Evolutionary conservation across 495 filamentous ascomycete genomes (phyloP).

Genomic region (Penicillium longicatenatum): DNA sequence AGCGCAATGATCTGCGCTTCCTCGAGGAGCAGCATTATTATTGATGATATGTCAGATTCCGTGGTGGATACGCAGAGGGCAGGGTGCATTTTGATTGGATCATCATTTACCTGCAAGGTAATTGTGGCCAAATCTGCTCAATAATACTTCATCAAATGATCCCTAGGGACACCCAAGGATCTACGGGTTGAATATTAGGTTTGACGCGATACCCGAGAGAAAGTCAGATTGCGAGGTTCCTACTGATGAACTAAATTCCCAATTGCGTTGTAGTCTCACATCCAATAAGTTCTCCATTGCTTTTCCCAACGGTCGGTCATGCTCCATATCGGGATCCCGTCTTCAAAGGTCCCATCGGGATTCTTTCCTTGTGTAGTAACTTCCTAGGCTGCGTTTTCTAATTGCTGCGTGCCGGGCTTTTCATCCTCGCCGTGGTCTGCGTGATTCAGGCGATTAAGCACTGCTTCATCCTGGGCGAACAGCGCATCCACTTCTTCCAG

Average conservation of each 20-base stretch:
- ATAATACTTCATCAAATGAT: neutral
- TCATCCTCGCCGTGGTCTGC: neutral
- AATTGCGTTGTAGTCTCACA: neutral
- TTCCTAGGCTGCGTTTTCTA: neutral
- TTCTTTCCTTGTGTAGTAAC: neutral
- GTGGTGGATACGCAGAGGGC: neutral
- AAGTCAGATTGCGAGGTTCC: neutral
- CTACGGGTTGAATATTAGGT: neutral
- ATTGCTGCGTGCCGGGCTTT: neutral
- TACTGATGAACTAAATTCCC: neutral
- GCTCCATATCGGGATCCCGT: neutral
- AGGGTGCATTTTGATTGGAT: neutral
- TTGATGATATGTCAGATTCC: conserved; percentile 28
- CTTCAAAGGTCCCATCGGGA: no score
- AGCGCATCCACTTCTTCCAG: neutral
- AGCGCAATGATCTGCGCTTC: neutral
- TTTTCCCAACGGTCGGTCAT: neutral
- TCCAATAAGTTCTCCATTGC: neutral
- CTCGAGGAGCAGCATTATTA: neutral
- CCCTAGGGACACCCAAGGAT: neutral
- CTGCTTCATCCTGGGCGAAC: neutral
- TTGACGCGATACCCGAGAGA: neutral
- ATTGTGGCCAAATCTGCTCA: neutral
- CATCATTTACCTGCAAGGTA: neutral
- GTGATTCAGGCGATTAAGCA: neutral